Base-by-base conservation (phyloP, 2,329 filamentous ascomycete species). In the Aspergillus neotritici region DNA sequence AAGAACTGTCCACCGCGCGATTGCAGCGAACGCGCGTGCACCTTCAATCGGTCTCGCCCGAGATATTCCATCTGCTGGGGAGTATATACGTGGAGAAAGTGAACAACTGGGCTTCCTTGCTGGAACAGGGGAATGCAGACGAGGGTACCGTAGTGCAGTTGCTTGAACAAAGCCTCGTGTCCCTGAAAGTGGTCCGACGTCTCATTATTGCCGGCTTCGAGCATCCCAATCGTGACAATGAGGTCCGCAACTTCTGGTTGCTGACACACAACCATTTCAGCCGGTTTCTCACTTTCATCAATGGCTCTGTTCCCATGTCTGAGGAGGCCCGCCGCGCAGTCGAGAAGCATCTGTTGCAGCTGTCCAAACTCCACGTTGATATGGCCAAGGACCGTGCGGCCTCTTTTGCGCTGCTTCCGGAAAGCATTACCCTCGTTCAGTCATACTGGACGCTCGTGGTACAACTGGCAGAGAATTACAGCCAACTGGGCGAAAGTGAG, bases 351-450 rank as follows among this genome's bases (percentile, higher is more conserved):
- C 73, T 95, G 2, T 69, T 96, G 33, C 90, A 97, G 60, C 83
- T 97, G 38, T 83, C 90, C 3, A 98, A 97, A 66, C 72, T 98
- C 3, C 93, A 97, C 62, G 76, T 94, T 31, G 83, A 88, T 43
- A 91, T 97, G 83, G 82, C 87, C 1, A 80, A 80, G 38, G 70
- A 75, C 4, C 89, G 95, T 62, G 82, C 90, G 1, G 83, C 86
- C 3, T 86, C 88, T 42, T 97, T 96, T 64, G 82, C 84, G 1
- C 74, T 87, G 10, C 76, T 98, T 5, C 87, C 89, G 2, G 83
- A 87, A 56, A 89, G 87, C 2, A 70, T 94, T 12, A 74, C 82
- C 12, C 78, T 97, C 16, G 82, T 87, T 2, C 80, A 80, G 52
- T 83, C 85, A 12, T 97, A 97, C 65, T 97, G 93, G 91, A 78